These are phyloP conservation scores for Tolypocladium endophyticum DNA, from an alignment of 2,329 filamentous ascomycete species.

Conservation along the genomic window DNA sequence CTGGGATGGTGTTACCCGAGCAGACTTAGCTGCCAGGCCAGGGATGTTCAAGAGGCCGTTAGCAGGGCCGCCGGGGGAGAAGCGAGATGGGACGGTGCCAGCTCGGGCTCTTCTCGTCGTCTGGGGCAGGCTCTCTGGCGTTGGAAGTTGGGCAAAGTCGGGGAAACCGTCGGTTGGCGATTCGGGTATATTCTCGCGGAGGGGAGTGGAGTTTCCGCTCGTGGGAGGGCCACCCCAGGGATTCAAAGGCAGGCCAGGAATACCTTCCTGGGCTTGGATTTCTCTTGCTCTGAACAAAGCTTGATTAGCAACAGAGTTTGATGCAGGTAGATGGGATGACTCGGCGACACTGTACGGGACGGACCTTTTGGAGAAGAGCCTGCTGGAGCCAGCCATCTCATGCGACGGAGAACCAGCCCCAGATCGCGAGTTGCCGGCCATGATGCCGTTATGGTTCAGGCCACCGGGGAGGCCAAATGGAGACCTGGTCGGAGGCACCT, in stretches of 20 bases:
- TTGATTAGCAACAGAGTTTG: neutral
- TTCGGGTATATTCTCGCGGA: constrained; percentile 95
- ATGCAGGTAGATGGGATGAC: neutral
- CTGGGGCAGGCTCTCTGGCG: constrained; percentile 55
- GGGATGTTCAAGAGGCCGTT: constrained; percentile 49
- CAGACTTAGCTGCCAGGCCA: constrained; percentile 59
- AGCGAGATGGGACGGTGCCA: constrained; percentile 90
- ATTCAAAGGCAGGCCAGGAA: constrained; percentile 55
- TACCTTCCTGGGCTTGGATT: constrained; percentile 92
- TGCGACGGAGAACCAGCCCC: constrained; percentile 95
- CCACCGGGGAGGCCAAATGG: constrained; percentile 60
- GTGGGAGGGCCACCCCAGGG: constrained; percentile 94
- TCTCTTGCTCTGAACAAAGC: constrained; percentile 65
- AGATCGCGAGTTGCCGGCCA: constrained; percentile 55
- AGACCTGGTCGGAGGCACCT: constrained; percentile 54
- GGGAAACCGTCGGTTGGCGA: constrained; percentile 94
- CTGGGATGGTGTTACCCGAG: constrained; percentile 74
- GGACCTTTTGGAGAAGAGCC: constrained; percentile 89
- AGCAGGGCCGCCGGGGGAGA: constrained; percentile 64
- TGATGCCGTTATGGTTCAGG: constrained; percentile 47
- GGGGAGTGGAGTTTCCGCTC: constrained; percentile 88
- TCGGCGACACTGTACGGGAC: constrained; percentile 17
- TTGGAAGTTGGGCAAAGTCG: constrained; percentile 66
- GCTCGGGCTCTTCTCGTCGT: constrained; percentile 74
- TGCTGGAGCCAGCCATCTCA: constrained; percentile 61